A percentile compares a stretch with the other conserved stretches of the same genome.
Conservation (phyloP, 2,329 filamentous ascomycete species). For the Dothistroma septosporum region DNA sequence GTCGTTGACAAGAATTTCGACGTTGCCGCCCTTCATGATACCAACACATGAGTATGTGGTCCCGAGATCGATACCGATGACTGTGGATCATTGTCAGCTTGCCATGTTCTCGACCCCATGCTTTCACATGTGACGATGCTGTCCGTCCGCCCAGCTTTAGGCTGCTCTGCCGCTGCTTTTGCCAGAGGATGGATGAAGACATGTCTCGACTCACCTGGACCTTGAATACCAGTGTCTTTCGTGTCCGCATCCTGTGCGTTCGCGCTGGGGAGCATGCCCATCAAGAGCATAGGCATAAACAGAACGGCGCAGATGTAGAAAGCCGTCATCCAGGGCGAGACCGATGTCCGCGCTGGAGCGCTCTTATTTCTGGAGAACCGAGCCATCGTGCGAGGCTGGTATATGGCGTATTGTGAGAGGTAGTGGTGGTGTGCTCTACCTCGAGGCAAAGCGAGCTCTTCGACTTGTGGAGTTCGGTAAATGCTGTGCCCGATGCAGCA, state of each 20-base stretch:
- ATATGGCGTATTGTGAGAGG: background rate
- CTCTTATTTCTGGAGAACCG: constrained; percentile 34
- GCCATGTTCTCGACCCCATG: background rate
- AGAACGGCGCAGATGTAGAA: constrained; percentile 90
- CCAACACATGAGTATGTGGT: constrained; percentile 84
- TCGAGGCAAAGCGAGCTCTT: background rate
- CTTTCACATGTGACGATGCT: background rate
- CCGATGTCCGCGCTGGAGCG: constrained; percentile 23
- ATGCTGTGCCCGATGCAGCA: background rate
- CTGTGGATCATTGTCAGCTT: constrained; percentile 38
- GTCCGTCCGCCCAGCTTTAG: background rate
- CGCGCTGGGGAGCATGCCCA: constrained; percentile 56
- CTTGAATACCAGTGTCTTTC: constrained; percentile 64
- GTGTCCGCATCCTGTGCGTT: constrained; percentile 62
- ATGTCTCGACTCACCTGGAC: constrained; percentile 54
- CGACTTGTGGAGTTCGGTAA: background rate
- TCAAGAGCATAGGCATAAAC: constrained; percentile 75
- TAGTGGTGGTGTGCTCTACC: constrained; percentile 3
- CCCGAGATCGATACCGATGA: constrained; percentile 94
- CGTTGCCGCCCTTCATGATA: constrained; percentile 93
- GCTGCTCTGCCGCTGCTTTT: background rate
- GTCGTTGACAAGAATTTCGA: constrained; percentile 93
- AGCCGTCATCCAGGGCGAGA: constrained; percentile 67
- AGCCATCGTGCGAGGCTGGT: constrained; percentile 34
- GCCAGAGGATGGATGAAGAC: background rate